Percentiles rank a stretch among this genome's conserved stretches.
phyloP scores from a whole-genome alignment of 2,329 filamentous ascomycete genomes.

The Beauveria bassiana region DNA sequence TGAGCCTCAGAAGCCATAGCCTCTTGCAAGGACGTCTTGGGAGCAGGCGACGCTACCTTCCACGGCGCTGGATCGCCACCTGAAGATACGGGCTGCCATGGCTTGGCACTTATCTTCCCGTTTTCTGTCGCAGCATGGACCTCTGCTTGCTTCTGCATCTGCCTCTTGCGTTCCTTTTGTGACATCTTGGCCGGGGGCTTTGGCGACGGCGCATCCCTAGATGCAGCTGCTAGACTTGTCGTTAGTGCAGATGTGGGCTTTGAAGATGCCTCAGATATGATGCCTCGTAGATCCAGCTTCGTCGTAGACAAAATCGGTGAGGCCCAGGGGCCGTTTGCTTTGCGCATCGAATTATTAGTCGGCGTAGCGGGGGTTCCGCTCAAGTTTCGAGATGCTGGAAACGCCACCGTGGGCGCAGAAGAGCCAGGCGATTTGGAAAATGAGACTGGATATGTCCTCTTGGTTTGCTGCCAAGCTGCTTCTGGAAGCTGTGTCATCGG shows the following conservation, averaged over 20 bases:
- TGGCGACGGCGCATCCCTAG: constrained; percentile 27
- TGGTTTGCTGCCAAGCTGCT: constrained; percentile 22
- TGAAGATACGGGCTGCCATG: constrained; percentile 36
- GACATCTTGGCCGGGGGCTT: constrained; percentile 57
- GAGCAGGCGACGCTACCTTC: constrained; percentile 48
- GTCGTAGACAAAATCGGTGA: constrained; percentile 43
- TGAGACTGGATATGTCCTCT: constrained; percentile 15
- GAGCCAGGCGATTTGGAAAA: constrained; percentile 6
- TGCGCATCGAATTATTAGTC: background rate
- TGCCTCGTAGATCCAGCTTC: constrained; percentile 68
- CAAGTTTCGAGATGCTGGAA: background rate
- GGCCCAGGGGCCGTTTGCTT: constrained; percentile 40
- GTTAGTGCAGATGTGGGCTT: constrained; percentile 47
- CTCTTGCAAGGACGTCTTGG: constrained; percentile 44
- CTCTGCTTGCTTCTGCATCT: constrained; percentile 58
- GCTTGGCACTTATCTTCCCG: constrained; percentile 24
- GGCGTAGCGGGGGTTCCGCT: background rate
- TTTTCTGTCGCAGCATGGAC: constrained; percentile 32
- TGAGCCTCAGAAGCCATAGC: constrained; percentile 29
- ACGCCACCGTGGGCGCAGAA: background rate
- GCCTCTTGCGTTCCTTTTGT: constrained; percentile 85
- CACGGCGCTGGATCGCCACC: constrained; percentile 51
- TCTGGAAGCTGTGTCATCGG: constrained; percentile 23
- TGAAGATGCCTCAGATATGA: constrained; percentile 56
- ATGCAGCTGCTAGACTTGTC: constrained; percentile 43